Evolutionary conservation across 192 early-diverging fungal species (phyloP), one percentile per base, ranked within the genome.

Genomic region (Coemansia sp.): DNA sequence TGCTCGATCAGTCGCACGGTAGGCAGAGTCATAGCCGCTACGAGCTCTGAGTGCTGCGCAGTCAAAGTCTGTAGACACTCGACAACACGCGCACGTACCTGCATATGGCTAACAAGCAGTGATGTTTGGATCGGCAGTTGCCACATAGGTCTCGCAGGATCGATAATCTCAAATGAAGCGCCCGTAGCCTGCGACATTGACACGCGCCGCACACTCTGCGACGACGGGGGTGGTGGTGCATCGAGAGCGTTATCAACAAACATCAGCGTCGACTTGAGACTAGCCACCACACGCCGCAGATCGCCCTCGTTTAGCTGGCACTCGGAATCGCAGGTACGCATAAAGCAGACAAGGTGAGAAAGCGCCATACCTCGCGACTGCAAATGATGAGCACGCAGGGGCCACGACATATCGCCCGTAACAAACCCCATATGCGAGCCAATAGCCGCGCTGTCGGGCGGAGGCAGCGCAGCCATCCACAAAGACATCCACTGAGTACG

Each of bases 211-310:
- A 17, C 15, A 17, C 21, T 19, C 34, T 32, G 50, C 27, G 17
- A 4, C 38, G 27, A 27, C 1, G 68, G 34, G 7, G 65, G 69
- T 5, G 68, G 73, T 12, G 80, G 75, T 0, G 81, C 81, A 39
- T 84, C 81, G 12, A 84, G 68, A 27, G 81, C 81, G 29, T 84
- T 84, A 12, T 84, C 81, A 29, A 73, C 76, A 63, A 76, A 84
- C 67, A 73, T 32, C 48, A 84, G 27, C 2, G 76, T 48, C 5
- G 69, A 64, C 2, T 71, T 53, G 15, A 84, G n/a, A 23, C 66
- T 38, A 0, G 64, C 36, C 32, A 61, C 66, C 8, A 67, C 21
- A 50, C 31, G 25, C 12, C 36, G 41, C n/a, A 36, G 5, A 8
- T 64, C 68, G 12, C n/a, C 17, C 5, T 45, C 64, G 4, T 36